Evolutionary conservation across 257 asterid species (phyloP).

Genomic region (Scutellaria galericulata): DNA sequence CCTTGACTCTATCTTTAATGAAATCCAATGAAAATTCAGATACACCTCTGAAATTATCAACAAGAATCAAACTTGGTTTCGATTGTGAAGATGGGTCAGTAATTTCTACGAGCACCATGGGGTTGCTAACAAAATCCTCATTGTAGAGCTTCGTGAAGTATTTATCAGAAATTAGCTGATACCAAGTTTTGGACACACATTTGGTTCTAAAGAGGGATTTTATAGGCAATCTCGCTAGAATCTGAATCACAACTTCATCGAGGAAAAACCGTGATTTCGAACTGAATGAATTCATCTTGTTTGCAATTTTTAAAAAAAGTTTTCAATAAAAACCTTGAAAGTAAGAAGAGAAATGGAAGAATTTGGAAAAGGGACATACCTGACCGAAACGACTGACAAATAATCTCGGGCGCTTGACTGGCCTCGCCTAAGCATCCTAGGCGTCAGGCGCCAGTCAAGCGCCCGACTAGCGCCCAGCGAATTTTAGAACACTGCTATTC

Average conservation of each 20-base stretch:
- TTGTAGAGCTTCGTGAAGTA: conserved; percentile 66
- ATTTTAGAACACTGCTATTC: no score
- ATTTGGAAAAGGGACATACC: no score
- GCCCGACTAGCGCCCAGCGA: no score
- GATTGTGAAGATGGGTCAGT: conserved; percentile 62
- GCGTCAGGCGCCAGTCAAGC: no score
- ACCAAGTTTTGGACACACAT: conserved; percentile 78
- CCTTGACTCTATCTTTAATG: conserved; percentile 68
- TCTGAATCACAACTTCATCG: conserved; percentile 77
- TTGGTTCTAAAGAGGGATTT: conserved; percentile 69
- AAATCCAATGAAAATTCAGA: conserved; percentile 79
- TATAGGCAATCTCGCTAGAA: conserved; percentile 80
- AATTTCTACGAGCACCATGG: conserved; percentile 70
- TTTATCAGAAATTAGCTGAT: conserved; percentile 54
- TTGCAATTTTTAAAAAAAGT: no score
- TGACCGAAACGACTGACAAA: no score
- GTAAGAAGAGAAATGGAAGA: no score
- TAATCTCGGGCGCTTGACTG: no score
- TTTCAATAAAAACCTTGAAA: no score
- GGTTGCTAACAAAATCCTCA: conserved; percentile 59
- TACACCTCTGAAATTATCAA: conserved; percentile 67
- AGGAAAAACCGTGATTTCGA: conserved; percentile 55
- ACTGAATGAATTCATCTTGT: conserved; percentile 46
- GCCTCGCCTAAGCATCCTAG: no score
- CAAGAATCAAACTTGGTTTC: conserved; percentile 70